A percentile compares a stretch with the other conserved stretches of the same genome.
phyloP scores from a whole-genome alignment of 257 asterid genomes.

The Gentiana dahurica region DNA sequence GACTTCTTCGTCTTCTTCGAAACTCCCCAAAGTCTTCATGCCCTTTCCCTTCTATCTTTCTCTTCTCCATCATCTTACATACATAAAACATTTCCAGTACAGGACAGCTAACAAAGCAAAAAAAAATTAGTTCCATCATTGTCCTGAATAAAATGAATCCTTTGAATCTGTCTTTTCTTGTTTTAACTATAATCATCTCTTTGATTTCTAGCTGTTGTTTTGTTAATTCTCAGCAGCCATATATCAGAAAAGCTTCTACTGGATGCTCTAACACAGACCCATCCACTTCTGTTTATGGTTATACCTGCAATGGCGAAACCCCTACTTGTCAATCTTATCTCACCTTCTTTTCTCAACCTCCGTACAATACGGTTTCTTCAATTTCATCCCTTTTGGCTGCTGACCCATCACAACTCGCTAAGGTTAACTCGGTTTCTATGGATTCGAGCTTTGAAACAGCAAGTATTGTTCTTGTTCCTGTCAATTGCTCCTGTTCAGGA shows the following conservation, averaged over 20 bases:
- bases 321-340: slow-evolving; percentile 59
- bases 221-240: slow-evolving; percentile 60
- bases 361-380: slow-evolving; percentile 38
- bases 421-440: slow-evolving; percentile 42
- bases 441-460: slow-evolving; percentile 17
- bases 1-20: too few relatives aligned
- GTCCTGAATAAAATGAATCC: slow-evolving; percentile 18
- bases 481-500: slow-evolving; percentile 73
- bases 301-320: slow-evolving; percentile 55
- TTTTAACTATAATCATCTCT: slow-evolving; percentile 11
- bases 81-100: too few relatives aligned
- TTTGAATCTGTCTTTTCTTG: slow-evolving; percentile 8
- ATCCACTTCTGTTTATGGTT: slow-evolving; percentile 55
- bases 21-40: too few relatives aligned
- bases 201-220: slow-evolving; percentile 20
- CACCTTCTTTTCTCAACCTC: slow-evolving; percentile 57
- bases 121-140: too few relatives aligned
- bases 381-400: slow-evolving; percentile 44
- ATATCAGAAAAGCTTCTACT: slow-evolving; percentile 20
- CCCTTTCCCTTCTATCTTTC: too few relatives aligned
- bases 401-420: slow-evolving; percentile 38
- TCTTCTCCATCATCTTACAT: too few relatives aligned
- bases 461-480: slow-evolving; percentile 50
- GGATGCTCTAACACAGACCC: slow-evolving; percentile 18
- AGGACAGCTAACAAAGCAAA: too few relatives aligned